Conservation (phyloP, 1,284 basidiomycete species). For the Takashimella koratensis region DNA sequence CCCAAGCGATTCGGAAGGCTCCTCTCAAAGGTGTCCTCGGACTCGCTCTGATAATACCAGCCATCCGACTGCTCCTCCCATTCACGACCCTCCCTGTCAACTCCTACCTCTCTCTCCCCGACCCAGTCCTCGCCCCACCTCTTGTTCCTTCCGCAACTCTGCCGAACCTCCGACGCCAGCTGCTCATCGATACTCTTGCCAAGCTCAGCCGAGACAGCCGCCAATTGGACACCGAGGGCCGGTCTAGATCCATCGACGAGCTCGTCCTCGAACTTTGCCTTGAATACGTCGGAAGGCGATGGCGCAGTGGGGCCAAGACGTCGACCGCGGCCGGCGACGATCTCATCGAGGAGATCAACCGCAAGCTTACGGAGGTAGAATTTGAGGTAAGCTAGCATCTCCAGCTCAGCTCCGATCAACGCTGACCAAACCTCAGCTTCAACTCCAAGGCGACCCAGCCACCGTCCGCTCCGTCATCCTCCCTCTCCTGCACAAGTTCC, state of each 20-base stretch:
- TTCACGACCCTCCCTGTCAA: slow-evolving; percentile 17
- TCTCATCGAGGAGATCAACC: slow-evolving; percentile 26
- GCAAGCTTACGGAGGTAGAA: slow-evolving; percentile 41
- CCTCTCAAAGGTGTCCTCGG: slow-evolving; percentile 1
- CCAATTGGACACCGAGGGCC: slow-evolving; percentile 1
- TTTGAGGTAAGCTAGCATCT: slow-evolving; percentile 28
- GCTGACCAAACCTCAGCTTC: slow-evolving; percentile 17
- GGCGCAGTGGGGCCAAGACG: slow-evolving; percentile 11
- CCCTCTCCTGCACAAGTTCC: slow-evolving; percentile 24
- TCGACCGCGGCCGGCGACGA: slow-evolving; percentile 1
- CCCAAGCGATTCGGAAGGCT: slow-evolving; percentile 8
- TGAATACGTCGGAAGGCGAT: slow-evolving; percentile 31
- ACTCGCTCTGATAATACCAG: slow-evolving; percentile 5
- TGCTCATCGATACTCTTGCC: slow-evolving; percentile 28
- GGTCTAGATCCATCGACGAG: slow-evolving; percentile 5
- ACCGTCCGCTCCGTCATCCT: slow-evolving; percentile 15
- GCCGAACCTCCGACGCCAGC: slow-evolving; percentile 17
- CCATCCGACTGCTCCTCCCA: slow-evolving; percentile 19
- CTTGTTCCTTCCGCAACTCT: slow-evolving; percentile 14
- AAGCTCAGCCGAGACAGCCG: slow-evolving; percentile 11
- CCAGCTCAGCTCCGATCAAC: neutral
- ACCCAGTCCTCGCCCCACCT: slow-evolving; percentile 12
- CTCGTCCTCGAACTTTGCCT: slow-evolving; percentile 27
- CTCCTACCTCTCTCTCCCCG: slow-evolving; percentile 6
- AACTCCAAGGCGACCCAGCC: slow-evolving; percentile 21